phyloP scores from a whole-genome alignment of 2,329 filamentous ascomycete genomes.

The Hysterium pulicare region DNA sequence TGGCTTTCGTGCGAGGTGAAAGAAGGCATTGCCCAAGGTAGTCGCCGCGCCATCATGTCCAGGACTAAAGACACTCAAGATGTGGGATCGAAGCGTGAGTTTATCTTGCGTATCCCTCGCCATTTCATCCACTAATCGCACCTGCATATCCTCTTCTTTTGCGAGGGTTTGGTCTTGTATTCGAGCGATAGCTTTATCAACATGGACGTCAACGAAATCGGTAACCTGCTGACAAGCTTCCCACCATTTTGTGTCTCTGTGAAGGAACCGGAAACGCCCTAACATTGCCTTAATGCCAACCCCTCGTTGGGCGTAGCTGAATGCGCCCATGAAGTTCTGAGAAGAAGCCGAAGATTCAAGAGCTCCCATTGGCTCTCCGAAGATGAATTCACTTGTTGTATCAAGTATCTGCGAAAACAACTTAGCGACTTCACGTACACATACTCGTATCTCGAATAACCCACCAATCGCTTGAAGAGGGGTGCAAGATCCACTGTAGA shows the following conservation, averaged over 20 bases:
- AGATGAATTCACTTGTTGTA: conserved; percentile 16
- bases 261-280: conserved; percentile 5
- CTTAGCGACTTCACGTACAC: no score
- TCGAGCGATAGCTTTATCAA: conserved; percentile 9
- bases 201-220: conserved; percentile 6
- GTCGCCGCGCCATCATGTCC: conserved; percentile 18
- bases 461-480: no score
- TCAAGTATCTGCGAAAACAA: no score
- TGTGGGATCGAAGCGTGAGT: conserved; percentile 12
- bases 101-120: conserved; percentile 14
- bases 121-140: conserved; percentile 17
- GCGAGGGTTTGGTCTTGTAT: no score
- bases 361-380: conserved; percentile 11
- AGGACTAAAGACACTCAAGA: conserved; percentile 19
- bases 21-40: conserved; percentile 18
- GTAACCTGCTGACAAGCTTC: conserved; percentile 5
- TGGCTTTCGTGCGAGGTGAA: conserved; percentile 19
- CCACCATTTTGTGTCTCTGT: conserved; percentile 9
- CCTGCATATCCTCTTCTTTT: conserved; percentile 4
- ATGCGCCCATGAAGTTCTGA: conserved; percentile 14
- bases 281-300: background rate
- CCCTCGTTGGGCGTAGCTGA: conserved; percentile 7
- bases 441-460: no score
- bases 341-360: conserved; percentile 3
- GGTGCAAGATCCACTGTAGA: background rate